Evolutionary conservation across 257 asterid genomes (phyloP).

Genomic region (Solanum pimpinellifolium): DNA sequence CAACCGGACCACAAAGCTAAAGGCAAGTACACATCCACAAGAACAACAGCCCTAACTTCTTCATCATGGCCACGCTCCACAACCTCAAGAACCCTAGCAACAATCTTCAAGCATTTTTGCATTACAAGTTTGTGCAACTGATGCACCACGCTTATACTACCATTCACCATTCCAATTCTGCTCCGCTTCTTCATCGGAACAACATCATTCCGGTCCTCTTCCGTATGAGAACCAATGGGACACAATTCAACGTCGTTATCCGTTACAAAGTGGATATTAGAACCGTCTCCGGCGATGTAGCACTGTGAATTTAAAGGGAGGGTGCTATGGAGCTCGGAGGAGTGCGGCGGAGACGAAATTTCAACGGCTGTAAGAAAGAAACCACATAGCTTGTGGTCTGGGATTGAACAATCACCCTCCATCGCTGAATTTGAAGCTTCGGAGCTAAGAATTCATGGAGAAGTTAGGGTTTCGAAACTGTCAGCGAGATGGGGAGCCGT

Average conservation of each 20-base stretch:
- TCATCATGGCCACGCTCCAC: slow-evolving; percentile 10
- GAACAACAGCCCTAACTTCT: slow-evolving; percentile 51
- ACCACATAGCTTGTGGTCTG: slow-evolving; percentile 70
- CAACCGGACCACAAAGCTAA: slow-evolving; percentile 67
- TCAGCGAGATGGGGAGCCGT: background rate
- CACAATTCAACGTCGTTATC: slow-evolving; percentile 26
- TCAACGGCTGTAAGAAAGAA: slow-evolving; percentile 40
- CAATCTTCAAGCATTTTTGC: slow-evolving; percentile 46
- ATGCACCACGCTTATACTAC: slow-evolving; percentile 67
- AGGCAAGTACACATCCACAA: slow-evolving; percentile 85
- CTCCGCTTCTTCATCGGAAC: slow-evolving; percentile 37
- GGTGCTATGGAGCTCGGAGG: background rate
- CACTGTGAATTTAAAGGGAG: slow-evolving; percentile 31
- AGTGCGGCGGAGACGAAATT: slow-evolving; percentile 9
- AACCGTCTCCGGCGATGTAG: slow-evolving; percentile 26
- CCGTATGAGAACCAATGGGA: slow-evolving; percentile 17
- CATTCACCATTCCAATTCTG: slow-evolving; percentile 60
- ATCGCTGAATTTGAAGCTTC: background rate
- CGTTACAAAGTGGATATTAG: slow-evolving; percentile 24
- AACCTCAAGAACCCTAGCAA: slow-evolving; percentile 34
- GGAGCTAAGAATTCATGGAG: background rate
- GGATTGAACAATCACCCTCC: background rate
- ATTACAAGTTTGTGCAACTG: slow-evolving; percentile 48
- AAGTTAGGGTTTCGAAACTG: background rate
- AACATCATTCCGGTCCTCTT: background rate